Conservation (phyloP, 1,139 yeast species). For the Suhomyces yuchorum region DNA sequence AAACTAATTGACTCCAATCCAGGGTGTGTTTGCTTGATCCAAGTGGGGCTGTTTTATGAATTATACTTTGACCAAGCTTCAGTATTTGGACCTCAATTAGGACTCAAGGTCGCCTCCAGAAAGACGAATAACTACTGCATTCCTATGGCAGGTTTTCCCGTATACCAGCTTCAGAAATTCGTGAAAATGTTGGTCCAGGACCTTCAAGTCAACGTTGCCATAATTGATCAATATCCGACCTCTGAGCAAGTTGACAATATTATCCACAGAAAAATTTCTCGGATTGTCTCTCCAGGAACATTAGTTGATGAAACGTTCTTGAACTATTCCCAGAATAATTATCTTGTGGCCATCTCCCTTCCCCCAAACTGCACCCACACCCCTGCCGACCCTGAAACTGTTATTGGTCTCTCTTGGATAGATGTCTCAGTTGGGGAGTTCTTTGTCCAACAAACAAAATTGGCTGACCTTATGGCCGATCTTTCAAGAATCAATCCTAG, state of each 20-base stretch:
- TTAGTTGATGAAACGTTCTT: slow-evolving; percentile 83
- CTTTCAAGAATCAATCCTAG: slow-evolving; percentile 67
- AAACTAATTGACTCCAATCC: slow-evolving; percentile 49
- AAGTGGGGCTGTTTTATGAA: slow-evolving; percentile 90
- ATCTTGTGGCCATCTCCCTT: slow-evolving; percentile 62
- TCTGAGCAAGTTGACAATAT: slow-evolving; percentile 29
- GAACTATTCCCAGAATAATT: slow-evolving; percentile 72
- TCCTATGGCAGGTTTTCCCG: slow-evolving; percentile 93
- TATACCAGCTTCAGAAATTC: slow-evolving; percentile 68
- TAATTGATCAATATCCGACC: slow-evolving; percentile 67
- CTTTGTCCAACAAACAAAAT: slow-evolving; percentile 62
- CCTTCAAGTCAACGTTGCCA: slow-evolving; percentile 69
- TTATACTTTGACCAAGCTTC: slow-evolving; percentile 87
- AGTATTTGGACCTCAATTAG: slow-evolving; percentile 67
- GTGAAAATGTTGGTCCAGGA: slow-evolving; percentile 73
- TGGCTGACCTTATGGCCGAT: slow-evolving; percentile 58
- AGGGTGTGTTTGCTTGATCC: slow-evolving; percentile 77
- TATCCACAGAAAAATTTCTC: slow-evolving; percentile 68
- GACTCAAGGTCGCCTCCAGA: slow-evolving; percentile 50
- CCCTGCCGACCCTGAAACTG: slow-evolving; percentile 48
- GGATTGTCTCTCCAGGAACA: slow-evolving; percentile 92
- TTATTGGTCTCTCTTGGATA: slow-evolving; percentile 82
- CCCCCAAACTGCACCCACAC: slow-evolving; percentile 50
- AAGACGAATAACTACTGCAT: slow-evolving; percentile 51
- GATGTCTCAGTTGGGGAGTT: slow-evolving; percentile 86